Conservation (phyloP, 805 yeast genomes). For the Teunomyces kruisii region DNA sequence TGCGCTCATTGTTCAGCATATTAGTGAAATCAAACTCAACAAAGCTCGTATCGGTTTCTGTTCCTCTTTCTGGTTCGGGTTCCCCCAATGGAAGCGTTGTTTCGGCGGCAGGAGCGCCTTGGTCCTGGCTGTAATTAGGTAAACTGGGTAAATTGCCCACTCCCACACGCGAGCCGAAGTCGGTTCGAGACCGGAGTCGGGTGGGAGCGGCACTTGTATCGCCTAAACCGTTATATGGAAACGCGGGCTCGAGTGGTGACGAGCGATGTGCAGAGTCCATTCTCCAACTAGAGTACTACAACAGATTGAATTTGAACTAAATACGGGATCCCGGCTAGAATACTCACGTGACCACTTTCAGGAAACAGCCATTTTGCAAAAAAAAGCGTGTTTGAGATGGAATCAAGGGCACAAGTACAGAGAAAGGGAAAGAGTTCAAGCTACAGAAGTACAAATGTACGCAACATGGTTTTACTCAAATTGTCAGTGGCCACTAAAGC, state of each 20-base stretch:
- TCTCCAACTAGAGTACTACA: background rate
- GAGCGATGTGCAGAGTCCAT: background rate
- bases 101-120: background rate
- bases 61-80: background rate
- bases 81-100: background rate
- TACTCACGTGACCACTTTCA: background rate
- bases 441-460: conserved; percentile 49
- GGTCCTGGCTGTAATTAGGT: conserved; percentile 10
- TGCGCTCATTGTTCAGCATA: background rate
- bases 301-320: background rate
- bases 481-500: conserved; percentile 88
- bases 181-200: background rate
- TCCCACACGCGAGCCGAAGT: conserved; percentile 18
- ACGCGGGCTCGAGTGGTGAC: background rate
- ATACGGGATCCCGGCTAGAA: background rate
- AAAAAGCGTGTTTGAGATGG: background rate
- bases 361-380: background rate
- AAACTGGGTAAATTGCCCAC: conserved; percentile 22
- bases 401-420: background rate
- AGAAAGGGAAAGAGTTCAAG: too few relatives aligned
- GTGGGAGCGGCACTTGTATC: background rate
- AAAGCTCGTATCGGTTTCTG: conserved; percentile 15
- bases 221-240: background rate
- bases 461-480: conserved; percentile 99
- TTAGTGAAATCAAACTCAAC: conserved; percentile 32